Conservation (phyloP, 2,329 filamentous ascomycete genomes). For the Alternaria triticimaculans region DNA sequence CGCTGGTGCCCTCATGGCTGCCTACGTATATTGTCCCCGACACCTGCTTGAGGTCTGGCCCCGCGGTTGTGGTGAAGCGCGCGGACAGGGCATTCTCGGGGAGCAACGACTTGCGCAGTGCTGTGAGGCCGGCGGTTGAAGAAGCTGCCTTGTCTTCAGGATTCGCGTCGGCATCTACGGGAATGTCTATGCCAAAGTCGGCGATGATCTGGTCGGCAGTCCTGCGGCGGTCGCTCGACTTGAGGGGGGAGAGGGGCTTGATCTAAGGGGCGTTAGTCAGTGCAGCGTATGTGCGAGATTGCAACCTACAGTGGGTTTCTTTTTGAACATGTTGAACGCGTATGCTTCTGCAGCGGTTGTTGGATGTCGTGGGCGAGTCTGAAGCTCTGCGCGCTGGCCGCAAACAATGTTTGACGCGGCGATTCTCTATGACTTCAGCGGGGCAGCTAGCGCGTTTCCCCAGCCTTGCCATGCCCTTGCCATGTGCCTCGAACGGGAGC, state of each 20-base stretch:
- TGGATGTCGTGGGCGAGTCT: neutral
- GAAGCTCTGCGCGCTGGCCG: neutral
- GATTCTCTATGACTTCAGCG: conserved; percentile 21
- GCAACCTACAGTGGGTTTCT: conserved; percentile 63
- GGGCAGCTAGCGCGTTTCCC: conserved; percentile 11
- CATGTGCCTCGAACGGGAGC: neutral
- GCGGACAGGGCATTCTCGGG: conserved; percentile 69
- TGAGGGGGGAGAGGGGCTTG: conserved; percentile 70
- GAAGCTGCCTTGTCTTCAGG: conserved; percentile 52
- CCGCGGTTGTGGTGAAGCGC: conserved; percentile 69
- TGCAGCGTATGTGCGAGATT: neutral
- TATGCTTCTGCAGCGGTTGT: neutral
- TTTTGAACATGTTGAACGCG: conserved; percentile 64
- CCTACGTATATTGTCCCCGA: conserved; percentile 71
- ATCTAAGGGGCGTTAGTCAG: conserved; percentile 55
- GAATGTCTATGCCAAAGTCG: conserved; percentile 63
- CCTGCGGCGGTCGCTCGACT: conserved; percentile 71
- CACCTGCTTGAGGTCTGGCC: conserved; percentile 66
- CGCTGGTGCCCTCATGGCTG: conserved; percentile 57
- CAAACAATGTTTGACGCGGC: neutral
- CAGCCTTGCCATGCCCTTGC: neutral
- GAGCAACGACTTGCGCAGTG: conserved; percentile 65
- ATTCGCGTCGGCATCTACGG: conserved; percentile 43
- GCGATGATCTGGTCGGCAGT: conserved; percentile 71
- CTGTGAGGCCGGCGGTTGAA: conserved; percentile 55